phyloP scores from a whole-genome alignment of 805 yeast species.

The Candida taoyuanica region DNA sequence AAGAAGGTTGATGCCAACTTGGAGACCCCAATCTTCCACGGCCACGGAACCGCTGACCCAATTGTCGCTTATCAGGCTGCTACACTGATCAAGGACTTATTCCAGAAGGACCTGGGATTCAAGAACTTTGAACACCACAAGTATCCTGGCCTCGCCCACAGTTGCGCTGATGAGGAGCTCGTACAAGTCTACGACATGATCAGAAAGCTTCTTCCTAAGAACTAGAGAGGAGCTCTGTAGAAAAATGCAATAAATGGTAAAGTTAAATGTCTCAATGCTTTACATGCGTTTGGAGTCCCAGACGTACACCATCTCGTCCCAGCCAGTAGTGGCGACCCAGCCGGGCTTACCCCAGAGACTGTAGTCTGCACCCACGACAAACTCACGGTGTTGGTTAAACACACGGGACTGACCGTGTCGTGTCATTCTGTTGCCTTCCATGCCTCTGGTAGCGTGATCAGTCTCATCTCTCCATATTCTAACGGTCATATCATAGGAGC shows the following conservation, averaged over 20 bases:
- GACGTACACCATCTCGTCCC: conserved; percentile 93
- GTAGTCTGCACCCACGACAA: conserved; percentile 93
- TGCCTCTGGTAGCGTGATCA: conserved; percentile 50
- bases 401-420: conserved; percentile 49
- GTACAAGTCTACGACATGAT: conserved; percentile 47
- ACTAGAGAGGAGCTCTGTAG: background rate
- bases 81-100: conserved; percentile 40
- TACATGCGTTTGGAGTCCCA: conserved; percentile 64
- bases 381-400: conserved; percentile 75
- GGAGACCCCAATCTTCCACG: conserved; percentile 76
- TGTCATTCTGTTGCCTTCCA: conserved; percentile 40
- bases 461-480: conserved; percentile 79
- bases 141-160: conserved; percentile 65
- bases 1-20: conserved; percentile 38
- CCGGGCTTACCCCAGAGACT: conserved; percentile 96
- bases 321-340: conserved; percentile 90
- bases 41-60: conserved; percentile 81
- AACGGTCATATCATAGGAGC: conserved; percentile 91
- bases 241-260: background rate
- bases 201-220: conserved; percentile 23
- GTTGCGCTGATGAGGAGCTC: conserved; percentile 64
- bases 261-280: background rate
- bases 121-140: conserved; percentile 43
- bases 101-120: conserved; percentile 42
- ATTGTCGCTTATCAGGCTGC: conserved; percentile 39